Evolutionary conservation across 768 basidiomycete genomes (phyloP).

Genomic region (Inosperma sp.): DNA sequence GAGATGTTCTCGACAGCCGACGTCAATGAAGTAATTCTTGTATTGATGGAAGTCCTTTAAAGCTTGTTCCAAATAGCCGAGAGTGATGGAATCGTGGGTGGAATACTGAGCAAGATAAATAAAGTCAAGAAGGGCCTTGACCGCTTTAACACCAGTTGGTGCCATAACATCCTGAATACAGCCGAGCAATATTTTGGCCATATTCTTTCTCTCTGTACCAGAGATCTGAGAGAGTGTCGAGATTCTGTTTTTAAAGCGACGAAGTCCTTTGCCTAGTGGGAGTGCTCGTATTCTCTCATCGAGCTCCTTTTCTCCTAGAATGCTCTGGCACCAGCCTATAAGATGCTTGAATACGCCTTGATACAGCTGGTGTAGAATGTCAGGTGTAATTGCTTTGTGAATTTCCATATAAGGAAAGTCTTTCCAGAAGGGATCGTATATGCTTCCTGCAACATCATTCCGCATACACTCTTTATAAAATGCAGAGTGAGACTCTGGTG

Average conservation of each 20-base stretch:
- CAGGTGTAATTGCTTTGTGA: background rate
- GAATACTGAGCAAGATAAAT: conserved; percentile 22
- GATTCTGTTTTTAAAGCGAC: conserved; percentile 36
- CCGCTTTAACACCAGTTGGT: conserved; percentile 7
- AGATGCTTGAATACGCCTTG: conserved; percentile 6
- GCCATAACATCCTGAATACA: conserved; percentile 20
- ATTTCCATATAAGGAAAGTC: background rate
- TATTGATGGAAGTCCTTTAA: conserved; percentile 3
- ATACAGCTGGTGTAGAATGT: conserved; percentile 7
- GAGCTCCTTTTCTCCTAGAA: background rate
- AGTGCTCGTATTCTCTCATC: background rate
- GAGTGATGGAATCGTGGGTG: conserved; percentile 3
- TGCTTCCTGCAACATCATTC: background rate
- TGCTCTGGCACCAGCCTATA: background rate
- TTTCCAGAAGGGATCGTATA: background rate
- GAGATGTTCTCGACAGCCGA: background rate
- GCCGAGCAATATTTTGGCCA: conserved; percentile 26
- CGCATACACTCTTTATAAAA: background rate
- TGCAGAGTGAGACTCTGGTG: background rate
- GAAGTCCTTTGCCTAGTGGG: conserved; percentile 18
- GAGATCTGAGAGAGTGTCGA: conserved; percentile 34
- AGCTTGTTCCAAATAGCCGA: conserved; percentile 7
- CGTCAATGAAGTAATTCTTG: conserved; percentile 1
- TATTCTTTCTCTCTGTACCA: conserved; percentile 32
- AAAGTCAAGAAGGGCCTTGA: conserved; percentile 26